Conservation (phyloP, 139 green algal species). For the Trebouxia sp. region DNA sequence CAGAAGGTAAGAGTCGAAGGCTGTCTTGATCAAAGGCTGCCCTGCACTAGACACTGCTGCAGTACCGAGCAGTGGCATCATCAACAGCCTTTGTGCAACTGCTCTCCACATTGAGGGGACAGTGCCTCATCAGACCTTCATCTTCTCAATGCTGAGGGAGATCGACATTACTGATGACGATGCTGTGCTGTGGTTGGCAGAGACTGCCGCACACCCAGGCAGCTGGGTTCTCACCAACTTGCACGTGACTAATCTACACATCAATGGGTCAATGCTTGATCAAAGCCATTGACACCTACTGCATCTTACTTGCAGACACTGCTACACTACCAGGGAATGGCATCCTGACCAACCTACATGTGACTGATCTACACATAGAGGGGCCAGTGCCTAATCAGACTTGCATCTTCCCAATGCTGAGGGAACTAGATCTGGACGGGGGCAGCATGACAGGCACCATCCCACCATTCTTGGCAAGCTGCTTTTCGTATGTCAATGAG, state of each 20-base stretch:
- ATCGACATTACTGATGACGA: no score
- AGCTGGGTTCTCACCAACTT: conserved; percentile 1
- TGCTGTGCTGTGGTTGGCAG: no score
- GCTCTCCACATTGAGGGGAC: neutral
- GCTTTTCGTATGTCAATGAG: conserved; percentile 13
- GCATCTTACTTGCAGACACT: no score
- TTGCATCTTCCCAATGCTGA: conserved; percentile 36
- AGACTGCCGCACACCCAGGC: neutral
- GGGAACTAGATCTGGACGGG: conserved; percentile 42
- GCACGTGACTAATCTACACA: conserved; percentile 10
- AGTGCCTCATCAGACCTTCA: neutral
- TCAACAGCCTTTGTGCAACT: neutral
- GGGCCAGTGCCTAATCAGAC: neutral
- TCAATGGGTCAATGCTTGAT: neutral
- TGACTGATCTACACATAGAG: conserved; percentile 3
- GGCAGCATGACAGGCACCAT: conserved; percentile 15
- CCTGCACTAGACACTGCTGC: conserved; percentile 12
- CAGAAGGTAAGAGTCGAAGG: neutral
- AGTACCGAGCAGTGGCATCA: neutral
- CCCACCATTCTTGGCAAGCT: neutral
- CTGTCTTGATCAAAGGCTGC: no score
- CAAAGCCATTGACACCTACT: no score
- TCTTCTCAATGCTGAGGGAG: conserved; percentile 41
- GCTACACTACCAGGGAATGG: neutral
- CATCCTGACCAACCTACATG: conserved; percentile 6